Conservation (phyloP, 176 grass and related monocot species). For the Phoenix roebelenii region DNA sequence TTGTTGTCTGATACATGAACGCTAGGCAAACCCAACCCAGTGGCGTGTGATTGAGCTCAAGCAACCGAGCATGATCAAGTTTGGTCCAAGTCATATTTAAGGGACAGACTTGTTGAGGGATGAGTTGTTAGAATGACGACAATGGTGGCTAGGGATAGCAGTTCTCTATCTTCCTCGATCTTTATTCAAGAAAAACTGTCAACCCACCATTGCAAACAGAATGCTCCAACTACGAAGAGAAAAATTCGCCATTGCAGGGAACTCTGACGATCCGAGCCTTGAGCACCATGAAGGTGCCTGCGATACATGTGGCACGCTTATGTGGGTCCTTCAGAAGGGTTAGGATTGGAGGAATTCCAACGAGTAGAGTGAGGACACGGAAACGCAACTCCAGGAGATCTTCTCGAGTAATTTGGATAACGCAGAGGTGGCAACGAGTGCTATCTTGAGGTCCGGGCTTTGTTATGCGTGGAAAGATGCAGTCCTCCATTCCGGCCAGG, state of each 20-base stretch:
- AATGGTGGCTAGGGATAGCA: slow-evolving; percentile 3
- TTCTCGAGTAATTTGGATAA: slow-evolving; percentile 7
- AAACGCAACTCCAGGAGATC: slow-evolving; percentile 13
- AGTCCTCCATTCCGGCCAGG: no score
- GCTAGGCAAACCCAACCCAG: no score
- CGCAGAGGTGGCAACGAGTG: no score
- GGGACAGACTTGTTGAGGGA: slow-evolving; percentile 10
- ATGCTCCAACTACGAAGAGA: not conserved
- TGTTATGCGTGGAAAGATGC: no score
- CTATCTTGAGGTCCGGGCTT: no score
- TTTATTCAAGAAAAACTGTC: not conserved
- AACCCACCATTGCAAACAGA: not conserved
- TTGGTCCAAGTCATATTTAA: no score
- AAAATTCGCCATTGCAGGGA: not conserved
- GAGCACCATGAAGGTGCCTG: slow-evolving; percentile 2
- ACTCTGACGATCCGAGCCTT: not conserved
- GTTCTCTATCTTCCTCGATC: not conserved
- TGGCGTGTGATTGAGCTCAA: no score
- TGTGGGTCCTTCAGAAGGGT: not conserved
- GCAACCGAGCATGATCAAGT: no score
- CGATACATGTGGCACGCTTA: not conserved
- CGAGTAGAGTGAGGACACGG: slow-evolving; percentile 2
- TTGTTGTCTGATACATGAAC: no score
- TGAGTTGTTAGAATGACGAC: slow-evolving; percentile 4
- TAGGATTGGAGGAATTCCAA: slow-evolving; percentile 6